phyloP scores from a whole-genome alignment of 2,329 filamentous ascomycete species.

The Aspergillus chevalieri region DNA sequence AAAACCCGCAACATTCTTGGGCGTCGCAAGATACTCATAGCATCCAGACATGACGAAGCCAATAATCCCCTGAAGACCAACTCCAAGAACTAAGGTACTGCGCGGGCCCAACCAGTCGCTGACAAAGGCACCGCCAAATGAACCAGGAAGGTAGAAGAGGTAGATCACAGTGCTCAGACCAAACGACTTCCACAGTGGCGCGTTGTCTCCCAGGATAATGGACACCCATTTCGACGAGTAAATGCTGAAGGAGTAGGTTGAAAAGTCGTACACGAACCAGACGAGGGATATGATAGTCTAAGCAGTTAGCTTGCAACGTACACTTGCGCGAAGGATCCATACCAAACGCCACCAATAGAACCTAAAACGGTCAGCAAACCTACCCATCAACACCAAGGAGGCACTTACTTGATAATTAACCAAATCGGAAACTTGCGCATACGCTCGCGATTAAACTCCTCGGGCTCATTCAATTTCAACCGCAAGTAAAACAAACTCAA shows the following conservation, averaged over 20 bases:
- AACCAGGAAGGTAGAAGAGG: constrained; percentile 81
- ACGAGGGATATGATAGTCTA: constrained; percentile 60
- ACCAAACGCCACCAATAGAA: constrained; percentile 70
- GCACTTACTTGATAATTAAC: constrained; percentile 43
- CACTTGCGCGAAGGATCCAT: constrained; percentile 6
- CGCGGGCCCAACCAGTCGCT: constrained; percentile 75
- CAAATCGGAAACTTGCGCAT: constrained; percentile 57
- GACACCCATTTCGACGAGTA: constrained; percentile 61
- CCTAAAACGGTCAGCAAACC: constrained; percentile 43
- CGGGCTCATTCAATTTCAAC: constrained; percentile 68
- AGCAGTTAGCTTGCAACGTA: constrained; percentile 4
- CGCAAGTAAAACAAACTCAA: constrained; percentile 65
- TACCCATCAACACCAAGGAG: background rate
- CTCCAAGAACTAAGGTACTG: constrained; percentile 64
- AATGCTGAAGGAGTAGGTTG: constrained; percentile 75
- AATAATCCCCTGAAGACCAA: constrained; percentile 65
- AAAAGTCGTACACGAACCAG: constrained; percentile 88
- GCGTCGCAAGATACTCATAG: constrained; percentile 63
- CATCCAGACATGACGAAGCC: constrained; percentile 85
- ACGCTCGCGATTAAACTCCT: constrained; percentile 65
- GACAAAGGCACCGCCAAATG: constrained; percentile 67
- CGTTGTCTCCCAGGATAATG: constrained; percentile 55
- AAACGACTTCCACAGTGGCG: constrained; percentile 68
- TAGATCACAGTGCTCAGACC: constrained; percentile 89
- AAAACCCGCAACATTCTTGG: constrained; percentile 65